A percentile compares a stretch with the other conserved stretches of the same genome.
These are phyloP conservation scores for Ceraceosorus guamensis DNA, from an alignment of 1,284 basidiomycete genomes.

Conservation along the genomic window DNA sequence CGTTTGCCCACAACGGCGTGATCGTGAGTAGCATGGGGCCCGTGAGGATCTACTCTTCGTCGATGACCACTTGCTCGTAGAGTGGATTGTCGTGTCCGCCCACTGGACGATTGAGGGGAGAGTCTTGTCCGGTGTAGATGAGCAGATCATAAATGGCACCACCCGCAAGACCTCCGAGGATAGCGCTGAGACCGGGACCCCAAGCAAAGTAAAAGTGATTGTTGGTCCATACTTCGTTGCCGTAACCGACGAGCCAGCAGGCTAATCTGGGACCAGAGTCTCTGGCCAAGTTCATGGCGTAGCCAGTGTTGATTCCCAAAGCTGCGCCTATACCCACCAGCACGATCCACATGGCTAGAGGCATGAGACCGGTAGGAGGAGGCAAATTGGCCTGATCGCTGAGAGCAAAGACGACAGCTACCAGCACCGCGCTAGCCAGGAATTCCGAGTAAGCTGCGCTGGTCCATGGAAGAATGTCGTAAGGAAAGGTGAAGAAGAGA, in stretches of 20 bases:
- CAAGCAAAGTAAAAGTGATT: conserved; percentile 68
- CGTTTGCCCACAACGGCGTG: too few species aligned
- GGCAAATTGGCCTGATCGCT: conserved; percentile 46
- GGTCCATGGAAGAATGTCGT: conserved; percentile 14
- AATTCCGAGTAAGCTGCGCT: conserved; percentile 26
- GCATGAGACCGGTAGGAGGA: neutral
- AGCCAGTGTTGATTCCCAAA: conserved; percentile 58
- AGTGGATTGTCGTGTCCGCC: too few species aligned
- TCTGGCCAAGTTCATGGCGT: conserved; percentile 57
- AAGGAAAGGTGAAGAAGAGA: conserved; percentile 63
- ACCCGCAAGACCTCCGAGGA: conserved; percentile 45
- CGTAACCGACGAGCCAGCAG: conserved; percentile 59
- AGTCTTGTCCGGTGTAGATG: conserved; percentile 15
- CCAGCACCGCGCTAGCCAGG: conserved; percentile 28
- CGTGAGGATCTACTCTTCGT: too few species aligned
- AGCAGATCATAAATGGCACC: conserved; percentile 32
- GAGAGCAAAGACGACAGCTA: conserved; percentile 32
- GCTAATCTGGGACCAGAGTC: conserved; percentile 61
- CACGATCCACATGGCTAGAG: conserved; percentile 53
- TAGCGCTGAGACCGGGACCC: conserved; percentile 53
- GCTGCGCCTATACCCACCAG: conserved; percentile 57
- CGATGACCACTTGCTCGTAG: too few species aligned
- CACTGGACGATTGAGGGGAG: conserved; percentile 10
- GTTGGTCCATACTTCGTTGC: conserved; percentile 51
- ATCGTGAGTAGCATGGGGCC: too few species aligned